Conservation (phyloP, 805 yeast genomes). For the Candida peoriensis region DNA sequence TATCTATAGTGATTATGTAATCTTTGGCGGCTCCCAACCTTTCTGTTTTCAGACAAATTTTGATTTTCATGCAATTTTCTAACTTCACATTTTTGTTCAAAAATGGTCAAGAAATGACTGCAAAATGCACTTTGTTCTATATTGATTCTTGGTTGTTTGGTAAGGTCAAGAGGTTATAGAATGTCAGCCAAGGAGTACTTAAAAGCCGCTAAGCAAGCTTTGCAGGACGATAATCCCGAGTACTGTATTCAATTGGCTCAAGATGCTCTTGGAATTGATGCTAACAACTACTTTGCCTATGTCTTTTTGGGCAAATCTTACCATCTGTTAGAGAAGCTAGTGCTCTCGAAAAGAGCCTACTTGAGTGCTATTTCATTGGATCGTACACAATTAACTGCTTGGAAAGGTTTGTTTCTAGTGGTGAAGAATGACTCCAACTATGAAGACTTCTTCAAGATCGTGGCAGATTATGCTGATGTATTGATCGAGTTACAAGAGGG, state of each 20-base stretch:
- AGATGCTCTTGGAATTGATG: constrained; percentile 52
- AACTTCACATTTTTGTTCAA: no score
- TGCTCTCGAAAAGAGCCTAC: constrained; percentile 40
- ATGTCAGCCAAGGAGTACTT: constrained; percentile 34
- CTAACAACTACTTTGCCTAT: constrained; percentile 56
- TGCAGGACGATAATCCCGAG: constrained; percentile 55
- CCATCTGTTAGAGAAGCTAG: constrained; percentile 36
- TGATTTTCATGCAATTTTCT: no score
- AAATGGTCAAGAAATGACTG: no score
- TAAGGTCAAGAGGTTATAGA: not conserved
- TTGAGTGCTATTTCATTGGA: constrained; percentile 44
- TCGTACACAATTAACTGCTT: constrained; percentile 54
- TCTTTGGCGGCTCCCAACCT: no score
- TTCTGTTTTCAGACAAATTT: no score
- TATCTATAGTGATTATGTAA: no score
- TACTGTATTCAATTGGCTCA: constrained; percentile 53
- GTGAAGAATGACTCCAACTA: constrained; percentile 34
- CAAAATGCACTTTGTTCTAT: no score
- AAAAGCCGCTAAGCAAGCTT: constrained; percentile 46
- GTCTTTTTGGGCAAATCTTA: constrained; percentile 70
- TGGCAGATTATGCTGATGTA: constrained; percentile 39
- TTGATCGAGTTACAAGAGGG: constrained; percentile 39
- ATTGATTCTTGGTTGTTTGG: no score
- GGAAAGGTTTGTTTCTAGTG: constrained; percentile 72
- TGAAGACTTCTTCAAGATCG: constrained; percentile 40